These are phyloP conservation scores for Erodium maritimum DNA, from an alignment of 345 rosid species.

Conservation along the genomic window DNA sequence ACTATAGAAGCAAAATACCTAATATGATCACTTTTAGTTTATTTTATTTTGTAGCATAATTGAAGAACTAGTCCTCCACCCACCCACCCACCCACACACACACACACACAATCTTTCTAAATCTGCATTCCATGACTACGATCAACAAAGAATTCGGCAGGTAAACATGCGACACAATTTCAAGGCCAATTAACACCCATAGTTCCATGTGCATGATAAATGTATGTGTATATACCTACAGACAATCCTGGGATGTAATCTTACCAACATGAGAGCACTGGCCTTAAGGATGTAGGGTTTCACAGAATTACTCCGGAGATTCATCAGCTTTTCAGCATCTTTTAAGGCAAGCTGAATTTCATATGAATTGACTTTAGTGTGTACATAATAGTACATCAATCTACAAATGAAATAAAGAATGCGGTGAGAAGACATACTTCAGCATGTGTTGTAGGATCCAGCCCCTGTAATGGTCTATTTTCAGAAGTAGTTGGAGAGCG, in stretches of 20 bases:
- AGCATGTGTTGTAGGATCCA: conserved; percentile 86
- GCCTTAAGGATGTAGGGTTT: conserved; percentile 54
- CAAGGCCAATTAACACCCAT: neutral
- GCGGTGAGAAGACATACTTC: conserved; percentile 43
- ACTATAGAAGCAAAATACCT: no score
- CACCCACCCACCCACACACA: no score
- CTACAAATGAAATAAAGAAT: conserved; percentile 9
- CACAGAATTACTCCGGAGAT: conserved; percentile 35
- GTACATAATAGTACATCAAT: conserved; percentile 3
- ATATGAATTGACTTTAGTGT: conserved; percentile 2
- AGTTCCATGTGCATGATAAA: neutral
- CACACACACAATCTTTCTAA: no score
- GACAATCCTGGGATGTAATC: conserved; percentile 4
- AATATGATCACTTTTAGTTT: no score
- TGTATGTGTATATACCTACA: neutral
- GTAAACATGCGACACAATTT: neutral
- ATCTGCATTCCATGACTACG: no score
- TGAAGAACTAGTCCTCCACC: no score
- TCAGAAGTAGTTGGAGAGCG: conserved; percentile 70
- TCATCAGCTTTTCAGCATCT: conserved; percentile 81
- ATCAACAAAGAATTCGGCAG: neutral
- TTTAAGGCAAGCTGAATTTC: conserved; percentile 70
- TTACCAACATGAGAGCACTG: conserved; percentile 66
- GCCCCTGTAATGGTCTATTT: conserved; percentile 57
- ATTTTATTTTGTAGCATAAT: no score